Base-by-base conservation (phyloP, 139 green algal genomes). In the Picocystis salinarum region DNA sequence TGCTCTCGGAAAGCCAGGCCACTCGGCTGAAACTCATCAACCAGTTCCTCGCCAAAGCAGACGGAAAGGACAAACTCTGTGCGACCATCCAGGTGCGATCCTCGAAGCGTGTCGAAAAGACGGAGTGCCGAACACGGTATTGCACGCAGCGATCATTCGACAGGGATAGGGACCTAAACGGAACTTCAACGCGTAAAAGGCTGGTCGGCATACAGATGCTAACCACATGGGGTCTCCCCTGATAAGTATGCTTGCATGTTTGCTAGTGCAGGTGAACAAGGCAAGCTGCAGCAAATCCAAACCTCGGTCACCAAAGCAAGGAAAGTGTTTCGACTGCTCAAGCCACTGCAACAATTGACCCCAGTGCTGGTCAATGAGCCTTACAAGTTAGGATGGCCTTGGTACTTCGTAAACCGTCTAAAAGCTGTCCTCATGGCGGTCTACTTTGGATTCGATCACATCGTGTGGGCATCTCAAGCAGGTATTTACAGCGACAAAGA, bases 371-470 rank as follows among this genome's bases (percentile, higher is more conserved):
- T 57, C 13, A 42, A 25, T 12, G 30, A 36, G 9, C 45, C 20
- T 20, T 23, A 20, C 20, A 44, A 7, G 36, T 28, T 23, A 20
- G 20, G 36, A 44, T 28, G 36, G 7, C 26, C 36, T 28, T 44
- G 36, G 25, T 44, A 10, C 10, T 44, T 7, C 20, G 25, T 9
- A 44, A 44, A 20, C 24, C 20, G 10, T 19, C 40, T 81, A 22
- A 92, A 88, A 58, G 30, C 52, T 18, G n/a, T 90, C 22, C 53
- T 86, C 20, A 93, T 93, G 80, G 73, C 74, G 0, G 45, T 80
- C n/a, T 95, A 95, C 73, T 93, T 95, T 70, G 70, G 52, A 1
- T 75, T 61, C 1, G 84, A 95, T 58, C 76, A 95, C 62, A 58
- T 93, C 13, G 80, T 92, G 33, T 95, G 83, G 83, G 69, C 72